Base-by-base conservation (phyloP, 176 grass and related monocot genomes). In the Lolium multiflorum region DNA sequence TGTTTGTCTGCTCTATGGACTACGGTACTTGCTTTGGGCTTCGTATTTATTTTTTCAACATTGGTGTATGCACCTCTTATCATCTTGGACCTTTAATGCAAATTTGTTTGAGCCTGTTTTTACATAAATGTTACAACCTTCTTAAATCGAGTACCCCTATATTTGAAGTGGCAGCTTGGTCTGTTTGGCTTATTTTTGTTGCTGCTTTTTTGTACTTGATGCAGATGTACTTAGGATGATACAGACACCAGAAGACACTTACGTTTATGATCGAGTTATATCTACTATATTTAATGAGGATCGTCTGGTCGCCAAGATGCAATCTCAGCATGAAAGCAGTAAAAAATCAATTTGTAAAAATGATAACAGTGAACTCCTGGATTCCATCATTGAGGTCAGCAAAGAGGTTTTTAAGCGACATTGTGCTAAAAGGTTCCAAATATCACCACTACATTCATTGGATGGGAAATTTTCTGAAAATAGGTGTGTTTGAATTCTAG, bases 181-280 rank as follows among this genome's bases (percentile, higher is more conserved):
- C 74, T 83, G 15, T 87, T 65, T 73, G 14, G 57, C 17, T 74
- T 62, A 57, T 51, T 81, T 85, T 10, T 70, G 7, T 48, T 13
- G 85, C 62, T 81, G 79, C 26, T 68, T 64, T 72, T 89, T 70
- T 78, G 49, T 82, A 78, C 92, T 64, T 80, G 68, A 60, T 83
- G 83, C 88, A 98, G 96, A 95, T 95, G 92, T 98, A 63, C 90
- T 98, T 71, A 92, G 96, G 84, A 95, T 92, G 83, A 95, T 98
- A 92, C 93, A 95, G 52, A 87, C 88, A 86, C 75, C 88, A 82
- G 96, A 98, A 83, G 91, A 98, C 82, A 94, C 93, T 55, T 98
- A 98, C 71, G 93, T 95, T 65, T 95, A 95, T 85, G 96, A 95
- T 66, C 86, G 86, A 89, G 91, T 98, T 67, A 91, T 98, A 81